Percentiles rank a stretch among this genome's conserved stretches.
Conservation (phyloP, 805 yeast genomes). For the Wickerhamiella hasegawae region DNA sequence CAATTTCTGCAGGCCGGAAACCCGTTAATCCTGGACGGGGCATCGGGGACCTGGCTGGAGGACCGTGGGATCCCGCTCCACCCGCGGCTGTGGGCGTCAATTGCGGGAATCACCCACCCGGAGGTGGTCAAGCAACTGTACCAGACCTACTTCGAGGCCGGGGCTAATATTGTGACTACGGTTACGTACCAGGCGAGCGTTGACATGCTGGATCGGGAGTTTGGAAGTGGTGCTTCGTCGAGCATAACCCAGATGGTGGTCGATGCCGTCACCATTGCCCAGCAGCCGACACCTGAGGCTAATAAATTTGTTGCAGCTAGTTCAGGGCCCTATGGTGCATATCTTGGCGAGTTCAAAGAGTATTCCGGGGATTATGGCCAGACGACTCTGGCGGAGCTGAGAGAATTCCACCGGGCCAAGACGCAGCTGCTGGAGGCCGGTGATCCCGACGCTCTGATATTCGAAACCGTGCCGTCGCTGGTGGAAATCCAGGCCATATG, state of each 20-base stretch:
- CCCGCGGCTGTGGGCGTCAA: slow-evolving; percentile 46
- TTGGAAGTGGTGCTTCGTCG: slow-evolving; percentile 2
- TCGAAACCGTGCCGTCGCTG: slow-evolving; percentile 59
- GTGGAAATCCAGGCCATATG: slow-evolving; percentile 38
- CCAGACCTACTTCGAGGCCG: slow-evolving; percentile 32
- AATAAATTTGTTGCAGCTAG: slow-evolving; percentile 37
- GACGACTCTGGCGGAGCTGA: slow-evolving; percentile 25
- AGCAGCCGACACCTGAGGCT: not conserved
- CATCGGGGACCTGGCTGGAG: slow-evolving; percentile 49
- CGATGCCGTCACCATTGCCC: slow-evolving; percentile 6
- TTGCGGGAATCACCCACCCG: slow-evolving; percentile 32
- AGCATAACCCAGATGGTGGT: slow-evolving; percentile 5
- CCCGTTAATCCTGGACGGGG: slow-evolving; percentile 37
- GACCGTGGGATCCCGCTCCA: slow-evolving; percentile 29
- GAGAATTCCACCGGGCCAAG: slow-evolving; percentile 35
- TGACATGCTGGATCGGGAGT: not conserved
- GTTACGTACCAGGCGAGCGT: slow-evolving; percentile 47
- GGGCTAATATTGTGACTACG: slow-evolving; percentile 40
- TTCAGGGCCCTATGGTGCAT: slow-evolving; percentile 68
- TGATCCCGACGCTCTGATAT: slow-evolving; percentile 36
- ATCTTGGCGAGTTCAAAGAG: slow-evolving; percentile 50
- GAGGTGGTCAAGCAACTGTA: slow-evolving; percentile 32
- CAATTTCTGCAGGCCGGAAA: not conserved
- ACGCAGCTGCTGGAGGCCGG: slow-evolving; percentile 24
- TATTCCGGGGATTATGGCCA: slow-evolving; percentile 52